Base-by-base conservation (phyloP, 73 alveolate species). In the Urostyla sp. region DNA sequence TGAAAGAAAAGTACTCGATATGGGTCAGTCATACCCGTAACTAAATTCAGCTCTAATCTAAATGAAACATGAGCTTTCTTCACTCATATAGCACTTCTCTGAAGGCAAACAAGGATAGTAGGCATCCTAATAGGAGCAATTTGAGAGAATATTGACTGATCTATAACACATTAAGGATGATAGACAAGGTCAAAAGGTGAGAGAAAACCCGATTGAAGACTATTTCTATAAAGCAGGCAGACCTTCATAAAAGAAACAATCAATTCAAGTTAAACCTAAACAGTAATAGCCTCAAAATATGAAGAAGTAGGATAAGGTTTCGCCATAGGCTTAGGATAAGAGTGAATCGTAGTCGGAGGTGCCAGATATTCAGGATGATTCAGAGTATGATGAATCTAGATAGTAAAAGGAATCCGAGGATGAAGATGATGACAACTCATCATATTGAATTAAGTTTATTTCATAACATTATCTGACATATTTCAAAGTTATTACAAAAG, bases 301-400 rank as follows among this genome's bases (percentile, higher is more conserved):
- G 37, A 69, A 48, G 48, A 48, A 46, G 34, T 45, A 6, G 83
- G 72, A 44, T 48, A 48, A 28, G 52, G 52, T 40, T 11, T 40
- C 52, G 52, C 83, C 83, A 2, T 45, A 54, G 0, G 72, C 83
- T 8, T 40, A 63, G 50, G 44, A 63, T 46, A 45, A 69, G n/a
- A 69, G 80, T 66, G 69, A 45, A 24, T 46, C 83, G 27, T 67
- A 69, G 54, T 69, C 83, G 7, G 83, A 69, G 1, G 60, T 69
- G 1, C 72, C 83, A 15, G 83, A 69, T 49, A 55, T 48, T 11
- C 28, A 10, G 1, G 69, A 69, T 49, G 69, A 45, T 23, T 67
- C 44, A 10, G 48, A 49, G 44, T 44, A 55, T 46, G 54, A 3
- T 2, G 40, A 10, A 15, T 8, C 11, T 26, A 58, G 2, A 2